phyloP scores from a whole-genome alignment of 305 asterid species.

The Rubia peregrina region DNA sequence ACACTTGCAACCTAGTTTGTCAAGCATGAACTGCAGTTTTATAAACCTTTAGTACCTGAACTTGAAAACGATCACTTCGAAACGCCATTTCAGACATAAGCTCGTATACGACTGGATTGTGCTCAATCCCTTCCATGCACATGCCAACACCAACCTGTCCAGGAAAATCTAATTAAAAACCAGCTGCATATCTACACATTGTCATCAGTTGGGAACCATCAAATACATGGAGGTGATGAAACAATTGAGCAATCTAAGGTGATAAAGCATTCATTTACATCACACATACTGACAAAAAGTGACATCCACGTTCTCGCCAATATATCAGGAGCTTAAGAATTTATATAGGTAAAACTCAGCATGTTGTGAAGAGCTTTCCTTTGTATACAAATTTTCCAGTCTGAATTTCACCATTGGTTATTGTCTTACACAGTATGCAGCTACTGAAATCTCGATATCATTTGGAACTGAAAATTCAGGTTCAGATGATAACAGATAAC shows the following conservation, averaged over 20 bases:
- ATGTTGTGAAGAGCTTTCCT: neutral
- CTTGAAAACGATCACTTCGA: conserved; percentile 45
- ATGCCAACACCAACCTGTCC: conserved; percentile 90
- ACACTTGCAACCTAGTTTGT: neutral
- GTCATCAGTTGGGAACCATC: neutral
- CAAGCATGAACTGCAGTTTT: neutral
- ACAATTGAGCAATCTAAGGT: neutral
- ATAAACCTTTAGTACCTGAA: conserved; percentile 45
- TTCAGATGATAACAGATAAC: neutral
- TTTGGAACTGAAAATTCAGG: conserved; percentile 2
- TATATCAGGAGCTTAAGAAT: neutral
- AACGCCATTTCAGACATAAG: conserved; percentile 98
- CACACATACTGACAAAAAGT: neutral
- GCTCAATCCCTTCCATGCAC: conserved; percentile 99
- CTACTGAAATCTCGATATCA: neutral
- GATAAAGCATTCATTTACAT: neutral
- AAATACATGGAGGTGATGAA: neutral
- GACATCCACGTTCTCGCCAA: neutral
- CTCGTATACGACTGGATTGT: conserved; percentile 91
- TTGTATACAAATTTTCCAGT: neutral
- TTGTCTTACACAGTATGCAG: neutral
- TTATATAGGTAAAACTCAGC: neutral
- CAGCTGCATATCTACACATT: neutral
- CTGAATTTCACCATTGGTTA: neutral
- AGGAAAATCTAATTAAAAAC: conserved; percentile 20